Percentiles rank a stretch among this genome's conserved stretches.
Conservation (phyloP, 441 rosid genomes). For the Croton setiger region DNA sequence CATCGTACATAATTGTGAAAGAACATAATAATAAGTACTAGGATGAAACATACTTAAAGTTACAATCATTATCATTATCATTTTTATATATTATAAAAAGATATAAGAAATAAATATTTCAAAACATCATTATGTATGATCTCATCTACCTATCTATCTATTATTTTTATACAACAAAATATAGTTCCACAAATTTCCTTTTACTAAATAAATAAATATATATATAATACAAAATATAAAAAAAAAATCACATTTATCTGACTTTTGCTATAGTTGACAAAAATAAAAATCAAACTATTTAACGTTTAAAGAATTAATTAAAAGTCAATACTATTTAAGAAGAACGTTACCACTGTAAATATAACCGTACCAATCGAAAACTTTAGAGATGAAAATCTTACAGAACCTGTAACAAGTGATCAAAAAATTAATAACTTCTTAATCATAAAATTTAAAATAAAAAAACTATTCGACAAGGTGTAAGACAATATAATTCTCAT, state of each 20-base stretch:
- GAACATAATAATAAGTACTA: too few relatives aligned
- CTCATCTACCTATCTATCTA: background rate
- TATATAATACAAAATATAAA: background rate
- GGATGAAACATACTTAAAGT: too few relatives aligned
- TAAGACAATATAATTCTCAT: too few relatives aligned
- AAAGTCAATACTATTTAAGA: too few relatives aligned
- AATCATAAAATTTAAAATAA: too few relatives aligned
- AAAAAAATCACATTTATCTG: too few relatives aligned
- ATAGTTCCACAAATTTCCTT: background rate
- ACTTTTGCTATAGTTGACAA: background rate
- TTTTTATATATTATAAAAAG: too few relatives aligned
- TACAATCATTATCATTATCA: too few relatives aligned
- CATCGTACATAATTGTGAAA: too few relatives aligned
- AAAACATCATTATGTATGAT: too few relatives aligned
- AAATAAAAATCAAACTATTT: background rate
- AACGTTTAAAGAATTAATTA: conserved; percentile 6
- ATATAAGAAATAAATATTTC: too few relatives aligned
- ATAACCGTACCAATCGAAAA: conserved; percentile 14
- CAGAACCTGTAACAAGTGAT: conserved; percentile 15
- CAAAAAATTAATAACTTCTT: background rate
- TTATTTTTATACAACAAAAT: background rate
- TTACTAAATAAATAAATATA: background rate
- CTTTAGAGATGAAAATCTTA: conserved; percentile 14
- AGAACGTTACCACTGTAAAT: conserved; percentile 17
- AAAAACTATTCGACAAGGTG: too few relatives aligned